Conservation (phyloP, 106 monocot genomes). For the Allium sativum region DNA sequence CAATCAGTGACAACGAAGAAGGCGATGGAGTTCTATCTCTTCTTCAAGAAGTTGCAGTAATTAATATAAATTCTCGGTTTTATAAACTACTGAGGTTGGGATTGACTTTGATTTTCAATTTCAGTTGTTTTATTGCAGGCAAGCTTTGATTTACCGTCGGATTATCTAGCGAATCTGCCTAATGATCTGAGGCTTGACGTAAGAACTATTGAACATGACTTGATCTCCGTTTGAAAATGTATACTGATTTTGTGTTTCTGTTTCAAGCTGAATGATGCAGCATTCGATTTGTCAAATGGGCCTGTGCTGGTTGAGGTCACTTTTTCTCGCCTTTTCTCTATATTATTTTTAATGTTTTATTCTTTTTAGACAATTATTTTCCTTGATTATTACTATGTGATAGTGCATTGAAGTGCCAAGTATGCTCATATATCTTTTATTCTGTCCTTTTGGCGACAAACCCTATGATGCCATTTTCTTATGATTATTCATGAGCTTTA, state of each 20-base stretch:
- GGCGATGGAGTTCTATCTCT: slow-evolving; percentile 34
- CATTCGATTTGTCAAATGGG: slow-evolving; percentile 90
- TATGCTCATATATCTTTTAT: too few relatives aligned
- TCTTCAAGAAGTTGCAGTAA: slow-evolving; percentile 76
- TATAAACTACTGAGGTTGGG: background rate
- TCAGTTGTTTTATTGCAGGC: slow-evolving; percentile 23
- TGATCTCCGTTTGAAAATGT: too few relatives aligned
- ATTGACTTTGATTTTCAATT: too few relatives aligned
- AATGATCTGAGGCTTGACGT: slow-evolving; percentile 86
- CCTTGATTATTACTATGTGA: too few relatives aligned
- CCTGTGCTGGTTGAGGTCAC: slow-evolving; percentile 76
- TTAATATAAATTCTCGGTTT: too few relatives aligned
- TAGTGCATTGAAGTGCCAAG: too few relatives aligned
- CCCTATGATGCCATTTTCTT: too few relatives aligned
- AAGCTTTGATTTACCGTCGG: slow-evolving; percentile 55
- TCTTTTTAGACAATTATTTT: too few relatives aligned
- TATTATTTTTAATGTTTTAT: too few relatives aligned
- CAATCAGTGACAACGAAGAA: slow-evolving; percentile 23
- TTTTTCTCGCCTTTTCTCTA: background rate
- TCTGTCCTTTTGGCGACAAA: too few relatives aligned
- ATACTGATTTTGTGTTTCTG: background rate
- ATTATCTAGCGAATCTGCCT: slow-evolving; percentile 69
- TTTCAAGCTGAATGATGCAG: slow-evolving; percentile 78
- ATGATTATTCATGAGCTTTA: too few relatives aligned
- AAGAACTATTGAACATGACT: background rate